These are phyloP conservation scores for Nannochloris sp. DNA, from an alignment of 139 green algal species.

Conservation along the genomic window DNA sequence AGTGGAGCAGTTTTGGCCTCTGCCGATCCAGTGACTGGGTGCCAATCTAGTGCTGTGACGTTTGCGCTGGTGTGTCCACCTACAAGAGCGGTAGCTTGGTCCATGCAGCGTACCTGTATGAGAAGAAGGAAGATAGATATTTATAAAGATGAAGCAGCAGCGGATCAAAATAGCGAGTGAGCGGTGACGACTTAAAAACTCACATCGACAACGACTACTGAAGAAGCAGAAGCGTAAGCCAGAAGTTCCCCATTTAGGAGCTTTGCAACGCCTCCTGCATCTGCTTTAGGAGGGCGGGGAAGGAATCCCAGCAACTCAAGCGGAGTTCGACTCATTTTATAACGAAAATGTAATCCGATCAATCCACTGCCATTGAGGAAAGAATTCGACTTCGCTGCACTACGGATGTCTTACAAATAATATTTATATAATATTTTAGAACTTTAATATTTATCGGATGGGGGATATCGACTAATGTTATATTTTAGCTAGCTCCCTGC, in stretches of 20 bases:
- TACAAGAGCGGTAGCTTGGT: conserved; percentile 41
- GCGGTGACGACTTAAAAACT: too few relatives aligned
- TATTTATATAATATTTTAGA: too few relatives aligned
- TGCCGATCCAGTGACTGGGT: neutral
- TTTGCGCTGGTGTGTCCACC: conserved; percentile 44
- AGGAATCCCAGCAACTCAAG: neutral
- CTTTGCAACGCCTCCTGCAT: neutral
- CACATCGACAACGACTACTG: conserved; percentile 46
- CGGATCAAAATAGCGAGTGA: neutral
- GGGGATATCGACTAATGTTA: too few relatives aligned
- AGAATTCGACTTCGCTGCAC: too few relatives aligned
- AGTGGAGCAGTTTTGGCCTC: neutral
- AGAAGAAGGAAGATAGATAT: neutral
- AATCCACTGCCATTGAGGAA: too few relatives aligned
- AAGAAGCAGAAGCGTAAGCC: conserved; percentile 56
- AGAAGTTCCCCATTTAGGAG: conserved; percentile 35
- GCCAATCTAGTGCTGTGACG: conserved; percentile 65
- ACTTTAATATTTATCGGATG: too few relatives aligned
- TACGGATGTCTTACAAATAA: too few relatives aligned
- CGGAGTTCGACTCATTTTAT: too few relatives aligned
- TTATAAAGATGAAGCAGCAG: neutral
- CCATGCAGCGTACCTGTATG: neutral
- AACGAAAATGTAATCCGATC: too few relatives aligned
- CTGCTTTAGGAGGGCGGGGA: neutral
- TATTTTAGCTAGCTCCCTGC: too few relatives aligned